Base-by-base conservation (phyloP, 1,284 basidiomycete genomes). In the Irpex sp. region DNA sequence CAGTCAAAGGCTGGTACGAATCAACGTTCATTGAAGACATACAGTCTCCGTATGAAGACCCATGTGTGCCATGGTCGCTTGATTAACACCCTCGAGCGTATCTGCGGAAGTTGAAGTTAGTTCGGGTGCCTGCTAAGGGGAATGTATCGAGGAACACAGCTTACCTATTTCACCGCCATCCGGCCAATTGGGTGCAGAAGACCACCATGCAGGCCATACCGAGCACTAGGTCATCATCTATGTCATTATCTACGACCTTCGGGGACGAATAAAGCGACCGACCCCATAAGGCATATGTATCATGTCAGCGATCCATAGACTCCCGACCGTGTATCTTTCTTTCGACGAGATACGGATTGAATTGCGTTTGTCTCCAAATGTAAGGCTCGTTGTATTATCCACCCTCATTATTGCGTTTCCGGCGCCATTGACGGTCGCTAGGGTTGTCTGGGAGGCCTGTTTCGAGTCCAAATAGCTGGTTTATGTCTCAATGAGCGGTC, bases 81-180 rank as follows among this genome's bases (percentile, higher is more conserved):
- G 76, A 73, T 93, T 92, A 61, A 90, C 85, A 51, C 85, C 87
- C 74, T 93, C 91, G 66, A 92, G 85, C 3, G 88, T 89, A 73
- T 93, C 90, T 66, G 92, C 90, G 50, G 19, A 7, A 36, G 11
- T 21, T 8, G 35, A 5, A n/a, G 19, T 70, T 90, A 43, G 80
- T 78, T 50, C 26, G 47, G 46, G 21, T 60, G 35, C 59, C 54
- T 46, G 13, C 21, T 17, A 35, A 19, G n/a, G 19, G 19, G 37
- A 54, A 43, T 51, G 15, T 31, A 17, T 51, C 33, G 9, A 31
- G 5, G 26, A 26, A 26, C 26, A 37, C 37, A 17, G n/a, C 62
- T 19, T 47, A 67, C 73, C 62, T 36, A 70, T 77, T 75, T 75
- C 75, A 72, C 81, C 88, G 64, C 88, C 88, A 26, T 72, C 71